Evolutionary conservation across 2,329 filamentous ascomycete species (phyloP).

Genomic region (Coniochaeta hoffmannii): DNA sequence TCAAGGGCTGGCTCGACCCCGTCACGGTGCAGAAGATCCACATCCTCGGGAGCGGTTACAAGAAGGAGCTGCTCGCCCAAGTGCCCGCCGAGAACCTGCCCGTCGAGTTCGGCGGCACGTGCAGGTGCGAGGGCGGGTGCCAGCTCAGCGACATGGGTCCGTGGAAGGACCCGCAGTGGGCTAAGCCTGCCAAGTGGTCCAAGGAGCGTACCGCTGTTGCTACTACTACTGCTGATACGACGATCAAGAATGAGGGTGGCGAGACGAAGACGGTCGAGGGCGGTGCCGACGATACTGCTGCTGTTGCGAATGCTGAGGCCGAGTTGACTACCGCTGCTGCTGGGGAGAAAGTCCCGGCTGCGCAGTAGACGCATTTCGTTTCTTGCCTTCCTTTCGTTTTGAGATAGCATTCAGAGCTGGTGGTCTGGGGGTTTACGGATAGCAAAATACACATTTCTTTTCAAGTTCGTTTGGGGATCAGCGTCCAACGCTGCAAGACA

Average conservation of each 20-base stretch:
- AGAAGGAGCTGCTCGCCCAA: slow-evolving; percentile 77
- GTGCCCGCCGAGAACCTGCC: slow-evolving; percentile 87
- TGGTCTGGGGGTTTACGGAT: neutral
- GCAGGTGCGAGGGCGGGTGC: slow-evolving; percentile 77
- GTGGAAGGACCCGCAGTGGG: slow-evolving; percentile 69
- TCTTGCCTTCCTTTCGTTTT: too few relatives aligned
- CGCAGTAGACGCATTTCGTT: slow-evolving; percentile 4
- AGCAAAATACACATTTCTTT: neutral
- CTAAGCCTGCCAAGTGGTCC: slow-evolving; percentile 58
- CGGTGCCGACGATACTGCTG: slow-evolving; percentile 21
- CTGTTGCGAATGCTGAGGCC: slow-evolving; percentile 21
- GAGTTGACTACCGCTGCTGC: slow-evolving; percentile 26
- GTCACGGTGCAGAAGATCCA: slow-evolving; percentile 96
- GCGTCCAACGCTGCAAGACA: neutral
- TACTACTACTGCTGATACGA: slow-evolving; percentile 17
- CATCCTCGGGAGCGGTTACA: slow-evolving; percentile 74
- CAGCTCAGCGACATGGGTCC: slow-evolving; percentile 82
- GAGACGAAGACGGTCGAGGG: slow-evolving; percentile 27
- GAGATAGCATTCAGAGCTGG: neutral
- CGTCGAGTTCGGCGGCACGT: slow-evolving; percentile 74
- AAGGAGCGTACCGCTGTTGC: slow-evolving; percentile 29
- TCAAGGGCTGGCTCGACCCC: slow-evolving; percentile 93
- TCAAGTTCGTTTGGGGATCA: neutral
- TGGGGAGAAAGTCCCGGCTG: slow-evolving; percentile 3
- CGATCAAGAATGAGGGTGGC: slow-evolving; percentile 26